Evolutionary conservation across 768 basidiomycete species (phyloP).

Genomic region (Clitopilus passeckerianus): DNA sequence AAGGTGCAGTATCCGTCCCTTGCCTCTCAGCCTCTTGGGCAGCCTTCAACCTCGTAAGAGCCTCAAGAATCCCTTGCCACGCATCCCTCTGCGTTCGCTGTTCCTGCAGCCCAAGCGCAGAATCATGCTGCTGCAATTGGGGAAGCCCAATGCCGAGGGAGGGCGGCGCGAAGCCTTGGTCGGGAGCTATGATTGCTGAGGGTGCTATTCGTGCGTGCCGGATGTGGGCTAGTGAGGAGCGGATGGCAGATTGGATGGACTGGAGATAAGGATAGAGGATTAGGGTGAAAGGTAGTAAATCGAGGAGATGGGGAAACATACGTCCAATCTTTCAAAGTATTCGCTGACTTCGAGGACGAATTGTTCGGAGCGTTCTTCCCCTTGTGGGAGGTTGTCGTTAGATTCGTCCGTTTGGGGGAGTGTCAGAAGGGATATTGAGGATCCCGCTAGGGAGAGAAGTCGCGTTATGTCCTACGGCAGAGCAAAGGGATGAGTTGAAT

Average conservation of each 20-base stretch:
- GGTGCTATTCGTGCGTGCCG: conserved; percentile 79
- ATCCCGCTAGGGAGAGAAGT: conserved; percentile 69
- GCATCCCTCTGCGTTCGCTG: conserved; percentile 72
- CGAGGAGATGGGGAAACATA: conserved; percentile 23
- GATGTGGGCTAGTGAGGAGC: conserved; percentile 78
- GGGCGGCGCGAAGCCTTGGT: conserved; percentile 67
- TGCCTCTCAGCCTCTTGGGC: conserved; percentile 23
- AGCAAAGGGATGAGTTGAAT: background rate
- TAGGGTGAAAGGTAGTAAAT: background rate
- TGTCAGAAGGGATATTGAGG: conserved; percentile 73
- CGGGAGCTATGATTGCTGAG: conserved; percentile 81
- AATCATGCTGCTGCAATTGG: conserved; percentile 22
- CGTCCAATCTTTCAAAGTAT: conserved; percentile 80
- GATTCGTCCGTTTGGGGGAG: conserved; percentile 78
- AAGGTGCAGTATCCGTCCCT: conserved; percentile 1
- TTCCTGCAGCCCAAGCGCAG: conserved; percentile 65
- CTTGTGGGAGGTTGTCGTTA: conserved; percentile 66
- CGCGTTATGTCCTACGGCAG: conserved; percentile 67
- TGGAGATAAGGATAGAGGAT: conserved; percentile 22
- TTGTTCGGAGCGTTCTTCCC: conserved; percentile 80
- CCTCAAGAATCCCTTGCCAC: conserved; percentile 70
- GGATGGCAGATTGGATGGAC: conserved; percentile 73
- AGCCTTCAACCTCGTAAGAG: conserved; percentile 59
- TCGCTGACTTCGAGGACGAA: conserved; percentile 83
- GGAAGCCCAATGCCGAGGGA: conserved; percentile 77